Evolutionary conservation across 148 eudicot genomes (phyloP), one percentile per base, ranked within the genome.

Genomic region (Limonium bicolor): DNA sequence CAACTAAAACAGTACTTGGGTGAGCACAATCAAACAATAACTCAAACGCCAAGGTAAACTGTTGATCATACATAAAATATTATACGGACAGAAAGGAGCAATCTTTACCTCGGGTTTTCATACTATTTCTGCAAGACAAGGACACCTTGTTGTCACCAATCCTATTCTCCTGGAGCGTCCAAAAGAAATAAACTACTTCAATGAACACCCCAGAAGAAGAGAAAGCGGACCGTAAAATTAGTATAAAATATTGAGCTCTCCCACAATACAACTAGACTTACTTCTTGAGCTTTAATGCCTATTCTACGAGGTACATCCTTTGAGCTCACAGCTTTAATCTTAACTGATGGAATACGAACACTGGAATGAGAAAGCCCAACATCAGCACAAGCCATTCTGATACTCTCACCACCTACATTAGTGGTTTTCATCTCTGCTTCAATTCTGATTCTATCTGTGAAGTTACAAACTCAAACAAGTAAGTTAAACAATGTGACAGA

Each of bases 371-470:
- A 22, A 38, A 27, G 39, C 18, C 36, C 30, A 44, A 31, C 2
- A 34, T 15, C 22, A 46, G 58, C 34, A 33, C 55, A 30, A 53
- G 20, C 21, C 27, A 36, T 29, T 54, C 17, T 20, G 21, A 27
- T 17, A 38, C n/a, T n/a, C 0, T 55, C 34, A 13, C 23, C 31
- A 21, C 23, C 40, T 41, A 38, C 52, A 41, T 20, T 18, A 50
- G 7, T 20, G 2, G 34, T 21, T 48, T 2, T 39, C 35, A 31
- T 38, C 13, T 26, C 41, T 48, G 40, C 56, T 22, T 27, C 41
- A 49, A n/a, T n/a, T n/a, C n/a, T n/a, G n/a, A n/a, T 39, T 42
- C 56, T 40, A 56, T 31, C 14, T 31, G 48, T 59, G 46, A 70
- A 4, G 50, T 63, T 36, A n/a, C n/a, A n/a, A n/a, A n/a, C n/a